These are phyloP conservation scores for Helicostylum pulchrum DNA, from an alignment of 192 early-diverging fungal genomes.

Conservation along the genomic window DNA sequence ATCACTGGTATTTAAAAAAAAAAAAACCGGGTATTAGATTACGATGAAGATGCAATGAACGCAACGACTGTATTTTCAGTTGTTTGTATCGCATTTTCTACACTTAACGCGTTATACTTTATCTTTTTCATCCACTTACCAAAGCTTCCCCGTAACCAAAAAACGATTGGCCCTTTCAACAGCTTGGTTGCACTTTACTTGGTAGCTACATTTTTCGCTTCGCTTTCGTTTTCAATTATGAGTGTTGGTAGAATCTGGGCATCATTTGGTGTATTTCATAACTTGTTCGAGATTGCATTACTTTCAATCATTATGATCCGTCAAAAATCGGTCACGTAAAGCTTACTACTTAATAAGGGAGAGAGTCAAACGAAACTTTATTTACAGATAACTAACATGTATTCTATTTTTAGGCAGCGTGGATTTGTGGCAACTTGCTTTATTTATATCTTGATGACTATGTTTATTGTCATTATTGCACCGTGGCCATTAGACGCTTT, in stretches of 20 bases:
- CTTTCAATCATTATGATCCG: conserved; percentile 5
- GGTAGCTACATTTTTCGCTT: conserved; percentile 2
- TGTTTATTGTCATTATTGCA: conserved; percentile 15
- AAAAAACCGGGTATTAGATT: not conserved
- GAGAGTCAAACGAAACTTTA: too few relatives aligned
- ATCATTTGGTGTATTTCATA: conserved; percentile 29
- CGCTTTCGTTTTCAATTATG: conserved; percentile 13
- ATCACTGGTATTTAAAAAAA: too few relatives aligned
- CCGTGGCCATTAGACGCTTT: conserved; percentile 38
- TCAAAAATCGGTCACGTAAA: conserved; percentile 7
- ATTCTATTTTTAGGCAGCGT: not conserved
- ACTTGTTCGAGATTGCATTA: conserved; percentile 24
- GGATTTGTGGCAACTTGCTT: conserved; percentile 1
- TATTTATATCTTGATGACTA: conserved; percentile 13
- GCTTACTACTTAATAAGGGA: not conserved
- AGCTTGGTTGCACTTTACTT: conserved; percentile 3
- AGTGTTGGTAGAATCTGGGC: conserved; percentile 23
- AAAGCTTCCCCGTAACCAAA: not conserved
- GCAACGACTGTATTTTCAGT: not conserved
- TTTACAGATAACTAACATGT: not conserved
- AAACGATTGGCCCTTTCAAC: not conserved
- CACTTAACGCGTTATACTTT: not conserved
- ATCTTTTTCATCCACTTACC: conserved; percentile 1
- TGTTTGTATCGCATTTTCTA: not conserved
- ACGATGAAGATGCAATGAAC: not conserved